Conservation (phyloP, 116 monocot species). For the Papilionanthe hybrid region DNA sequence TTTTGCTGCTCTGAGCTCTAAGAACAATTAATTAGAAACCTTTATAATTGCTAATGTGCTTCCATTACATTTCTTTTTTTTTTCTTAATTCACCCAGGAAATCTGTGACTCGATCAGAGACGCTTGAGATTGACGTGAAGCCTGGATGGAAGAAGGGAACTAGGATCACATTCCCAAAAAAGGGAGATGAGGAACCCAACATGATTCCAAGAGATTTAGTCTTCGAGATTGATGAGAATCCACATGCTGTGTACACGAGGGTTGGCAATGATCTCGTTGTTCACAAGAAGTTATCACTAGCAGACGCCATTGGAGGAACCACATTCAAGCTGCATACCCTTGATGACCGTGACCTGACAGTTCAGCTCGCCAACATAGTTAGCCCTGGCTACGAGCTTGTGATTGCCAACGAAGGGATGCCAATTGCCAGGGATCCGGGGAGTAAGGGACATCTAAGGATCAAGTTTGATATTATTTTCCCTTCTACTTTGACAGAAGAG, state of each 20-base stretch:
- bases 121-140: conserved; percentile 34
- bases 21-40: too few relatives aligned
- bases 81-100: background rate
- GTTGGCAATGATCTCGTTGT: conserved; percentile 32
- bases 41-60: too few relatives aligned
- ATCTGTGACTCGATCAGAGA: background rate
- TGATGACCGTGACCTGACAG: conserved; percentile 19
- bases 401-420: conserved; percentile 35
- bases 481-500: conserved; percentile 19
- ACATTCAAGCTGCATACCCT: conserved; percentile 21
- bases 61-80: too few relatives aligned
- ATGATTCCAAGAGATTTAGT: conserved; percentile 22
- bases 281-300: conserved; percentile 18
- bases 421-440: conserved; percentile 21
- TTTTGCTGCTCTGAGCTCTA: too few relatives aligned
- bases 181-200: conserved; percentile 23
- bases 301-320: conserved; percentile 25
- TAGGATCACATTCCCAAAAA: conserved; percentile 37
- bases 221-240: conserved; percentile 41
- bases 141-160: conserved; percentile 51
- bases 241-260: conserved; percentile 23
- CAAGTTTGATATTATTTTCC: conserved; percentile 34
- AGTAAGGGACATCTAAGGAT: conserved; percentile 33
- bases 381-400: conserved; percentile 27
- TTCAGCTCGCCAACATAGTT: conserved; percentile 18